Evolutionary conservation across 306 rosid genomes (phyloP), one percentile per base, ranked within the genome.

Genomic region (Vigna unguiculata): DNA sequence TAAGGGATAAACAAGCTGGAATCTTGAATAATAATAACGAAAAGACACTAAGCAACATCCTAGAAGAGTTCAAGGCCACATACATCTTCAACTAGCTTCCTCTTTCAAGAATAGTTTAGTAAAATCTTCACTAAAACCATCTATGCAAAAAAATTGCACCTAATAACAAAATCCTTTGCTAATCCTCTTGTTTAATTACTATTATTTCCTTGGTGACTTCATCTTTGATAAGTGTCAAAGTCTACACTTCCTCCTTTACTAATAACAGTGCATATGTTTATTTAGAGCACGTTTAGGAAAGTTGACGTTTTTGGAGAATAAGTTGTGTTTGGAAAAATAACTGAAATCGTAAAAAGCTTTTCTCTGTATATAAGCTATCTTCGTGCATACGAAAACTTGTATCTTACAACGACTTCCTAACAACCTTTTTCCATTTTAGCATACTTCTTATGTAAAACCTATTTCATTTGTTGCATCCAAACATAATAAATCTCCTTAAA

Each of bases 81-180:
- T 68, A 16, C 21, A 48, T 16, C 40, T 41, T 43, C 34, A 49
- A 61, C 25, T 67, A 40, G 61, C 52, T 64, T 55, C 7, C 41
- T 57, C 30, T 5, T 28, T 49, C 20, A 54, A 46, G 58, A 62
- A 61, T 51, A 40, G 34, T 62, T 51, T 19, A 63, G 77, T 8
- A 59, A 25, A 59, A 59, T 34, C 63, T 70, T 12, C 49, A 36
- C 11, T 34, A 69, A 47, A 60, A 69, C 36, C 67, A 41, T 17
- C 22, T 24, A 66, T 5, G 9, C 19, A 28, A 25, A 48, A 20
- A 46, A 32, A 59, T 58, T 16, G 9, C 66, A 22, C 25, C 15
- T 20, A 34, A 20, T 13, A 30, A 2, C 6, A 51, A 30, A 10
- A 4, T 21, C 54, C 24, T 53, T 6, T 10, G 60, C 69, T 69